phyloP scores from a whole-genome alignment of 164 flowering plant species.

The Dillenia turbinata region DNA sequence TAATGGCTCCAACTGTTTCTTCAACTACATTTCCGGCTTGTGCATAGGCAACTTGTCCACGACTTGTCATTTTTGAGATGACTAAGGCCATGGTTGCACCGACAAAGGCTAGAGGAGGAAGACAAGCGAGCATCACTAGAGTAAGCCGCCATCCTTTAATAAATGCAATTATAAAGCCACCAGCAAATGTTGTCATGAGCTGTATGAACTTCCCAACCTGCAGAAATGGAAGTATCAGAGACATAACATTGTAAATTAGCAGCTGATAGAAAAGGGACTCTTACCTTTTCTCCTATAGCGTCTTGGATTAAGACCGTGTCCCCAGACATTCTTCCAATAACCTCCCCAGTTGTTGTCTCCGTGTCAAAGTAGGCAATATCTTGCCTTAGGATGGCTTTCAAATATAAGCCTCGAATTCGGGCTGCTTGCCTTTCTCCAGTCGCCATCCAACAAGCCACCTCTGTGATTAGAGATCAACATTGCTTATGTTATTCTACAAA shows the following conservation, averaged over 20 bases:
- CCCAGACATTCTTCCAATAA: constrained; percentile 9
- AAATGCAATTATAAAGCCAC: constrained; percentile 21
- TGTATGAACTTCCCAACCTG: constrained; percentile 25
- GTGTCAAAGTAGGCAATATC: constrained; percentile 16
- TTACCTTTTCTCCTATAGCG: constrained; percentile 15
- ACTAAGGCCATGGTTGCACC: constrained; percentile 17
- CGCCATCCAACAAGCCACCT: constrained; percentile 14
- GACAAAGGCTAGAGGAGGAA: constrained; percentile 16
- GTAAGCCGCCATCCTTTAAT: constrained; percentile 20
- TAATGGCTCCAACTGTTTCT: constrained; percentile 29
- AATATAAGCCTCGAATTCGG: constrained; percentile 11
- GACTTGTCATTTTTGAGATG: constrained; percentile 23
- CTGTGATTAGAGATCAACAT: background rate
- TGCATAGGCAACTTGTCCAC: constrained; percentile 30
- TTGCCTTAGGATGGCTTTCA: constrained; percentile 8
- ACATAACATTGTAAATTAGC: no score
- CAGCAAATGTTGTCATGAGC: constrained; percentile 14
- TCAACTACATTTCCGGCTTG: constrained; percentile 31
- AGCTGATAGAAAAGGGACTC: background rate
- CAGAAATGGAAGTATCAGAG: background rate
- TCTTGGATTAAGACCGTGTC: constrained; percentile 11
- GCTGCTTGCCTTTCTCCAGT: constrained; percentile 14
- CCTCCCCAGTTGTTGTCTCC: constrained; percentile 14
- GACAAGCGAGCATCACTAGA: constrained; percentile 17
- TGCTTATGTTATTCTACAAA: background rate